Evolutionary conservation across 805 yeast genomes (phyloP).

Genomic region (Priceomyces medius): DNA sequence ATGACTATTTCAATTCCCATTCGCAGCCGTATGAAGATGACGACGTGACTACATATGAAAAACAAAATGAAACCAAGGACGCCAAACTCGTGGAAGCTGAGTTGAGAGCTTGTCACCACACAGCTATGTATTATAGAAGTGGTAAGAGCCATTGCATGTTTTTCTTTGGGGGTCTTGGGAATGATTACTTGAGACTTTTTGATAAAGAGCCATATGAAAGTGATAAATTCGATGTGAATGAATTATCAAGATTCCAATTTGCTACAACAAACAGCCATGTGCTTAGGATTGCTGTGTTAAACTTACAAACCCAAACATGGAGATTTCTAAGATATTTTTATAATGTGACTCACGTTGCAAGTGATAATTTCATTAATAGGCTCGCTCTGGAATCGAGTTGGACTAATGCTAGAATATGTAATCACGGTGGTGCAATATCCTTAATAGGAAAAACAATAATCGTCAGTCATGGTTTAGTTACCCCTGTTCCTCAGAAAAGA

Average conservation of each 20-base stretch:
- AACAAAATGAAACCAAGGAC: conserved; percentile 23
- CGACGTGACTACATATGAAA: conserved; percentile 16
- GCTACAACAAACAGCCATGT: conserved; percentile 26
- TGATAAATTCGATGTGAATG: conserved; percentile 34
- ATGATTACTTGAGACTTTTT: conserved; percentile 34
- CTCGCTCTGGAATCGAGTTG: conserved; percentile 18
- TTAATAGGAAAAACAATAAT: conserved; percentile 36
- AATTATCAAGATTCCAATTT: conserved; percentile 30
- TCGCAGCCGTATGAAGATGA: conserved; percentile 33
- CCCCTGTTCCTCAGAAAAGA: conserved; percentile 30
- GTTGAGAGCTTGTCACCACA: conserved; percentile 42
- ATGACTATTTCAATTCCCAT: conserved; percentile 31
- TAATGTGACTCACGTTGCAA: conserved; percentile 26
- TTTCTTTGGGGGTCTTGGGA: conserved; percentile 40
- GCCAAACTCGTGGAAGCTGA: conserved; percentile 39
- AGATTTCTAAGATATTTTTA: conserved; percentile 33
- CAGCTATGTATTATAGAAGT: conserved; percentile 30
- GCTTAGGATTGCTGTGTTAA: conserved; percentile 34
- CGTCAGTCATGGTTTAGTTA: conserved; percentile 36
- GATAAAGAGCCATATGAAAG: conserved; percentile 30
- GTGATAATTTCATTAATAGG: conserved; percentile 19
- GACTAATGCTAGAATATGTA: conserved; percentile 28
- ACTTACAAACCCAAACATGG: conserved; percentile 42
- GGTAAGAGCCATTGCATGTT: conserved; percentile 35
- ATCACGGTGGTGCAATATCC: conserved; percentile 32